Percentiles rank a stretch among this genome's conserved stretches.
Evolutionary conservation across 768 basidiomycete species (phyloP).

Genomic region (Mycena vitilis): DNA sequence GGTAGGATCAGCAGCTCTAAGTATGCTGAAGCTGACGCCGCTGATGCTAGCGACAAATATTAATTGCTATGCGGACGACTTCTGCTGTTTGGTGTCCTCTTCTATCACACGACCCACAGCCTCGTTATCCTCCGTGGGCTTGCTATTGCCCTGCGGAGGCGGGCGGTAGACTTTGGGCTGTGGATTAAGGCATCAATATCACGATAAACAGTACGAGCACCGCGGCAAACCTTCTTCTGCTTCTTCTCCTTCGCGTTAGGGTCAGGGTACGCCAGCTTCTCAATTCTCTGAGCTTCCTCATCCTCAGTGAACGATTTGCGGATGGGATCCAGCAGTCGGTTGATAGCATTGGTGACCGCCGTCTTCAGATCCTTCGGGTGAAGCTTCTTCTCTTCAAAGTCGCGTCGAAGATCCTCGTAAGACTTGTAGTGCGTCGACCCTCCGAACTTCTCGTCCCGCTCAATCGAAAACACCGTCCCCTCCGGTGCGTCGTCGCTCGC

Average conservation of each 20-base stretch:
- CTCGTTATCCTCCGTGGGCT: conserved; percentile 52
- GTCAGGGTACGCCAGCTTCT: conserved; percentile 83
- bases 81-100: conserved; percentile 17
- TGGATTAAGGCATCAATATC: conserved; percentile 8
- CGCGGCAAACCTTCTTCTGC: conserved; percentile 68
- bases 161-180: conserved; percentile 88
- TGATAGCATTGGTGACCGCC: conserved; percentile 79
- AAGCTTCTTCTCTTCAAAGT: conserved; percentile 80
- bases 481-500: conserved; percentile 75
- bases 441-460: conserved; percentile 83
- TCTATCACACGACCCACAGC: conserved; percentile 1
- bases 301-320: conserved; percentile 79
- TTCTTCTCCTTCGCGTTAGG: conserved; percentile 61
- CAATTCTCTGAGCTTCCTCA: conserved; percentile 84
- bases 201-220: neutral
- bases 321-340: conserved; percentile 82
- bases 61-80: conserved; percentile 26
- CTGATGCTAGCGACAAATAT: neutral
- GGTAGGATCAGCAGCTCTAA: neutral
- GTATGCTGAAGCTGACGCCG: neutral
- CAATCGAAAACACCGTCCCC: conserved; percentile 85
- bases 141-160: conserved; percentile 84
- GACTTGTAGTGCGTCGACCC: conserved; percentile 80
- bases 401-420: conserved; percentile 76
- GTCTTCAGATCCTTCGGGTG: conserved; percentile 93